phyloP scores from a whole-genome alignment of 108 stramenopile genomes.

The Epithemia pelagica region DNA sequence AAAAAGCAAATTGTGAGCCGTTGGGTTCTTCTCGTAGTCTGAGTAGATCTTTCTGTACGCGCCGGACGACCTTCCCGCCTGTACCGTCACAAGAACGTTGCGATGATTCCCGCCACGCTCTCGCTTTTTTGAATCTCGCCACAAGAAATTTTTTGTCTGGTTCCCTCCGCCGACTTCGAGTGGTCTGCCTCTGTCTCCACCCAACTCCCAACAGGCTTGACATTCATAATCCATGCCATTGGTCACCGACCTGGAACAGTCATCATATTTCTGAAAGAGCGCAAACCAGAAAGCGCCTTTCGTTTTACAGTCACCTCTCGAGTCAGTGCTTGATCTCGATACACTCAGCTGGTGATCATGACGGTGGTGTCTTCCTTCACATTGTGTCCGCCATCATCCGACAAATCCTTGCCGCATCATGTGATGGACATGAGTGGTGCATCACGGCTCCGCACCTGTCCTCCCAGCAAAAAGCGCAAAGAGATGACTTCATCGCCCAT shows the following conservation, averaged over 20 bases:
- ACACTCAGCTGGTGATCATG: too few relatives aligned
- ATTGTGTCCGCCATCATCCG: neutral
- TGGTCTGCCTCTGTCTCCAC: neutral
- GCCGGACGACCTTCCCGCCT: slow-evolving; percentile 1
- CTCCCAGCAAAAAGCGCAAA: neutral
- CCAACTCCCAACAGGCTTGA: too few relatives aligned
- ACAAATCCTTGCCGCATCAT: neutral
- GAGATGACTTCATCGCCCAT: neutral
- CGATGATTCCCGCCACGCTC: slow-evolving; percentile 1
- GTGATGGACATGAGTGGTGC: neutral
- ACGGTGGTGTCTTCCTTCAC: neutral
- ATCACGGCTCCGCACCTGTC: neutral
- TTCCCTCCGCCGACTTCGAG: neutral
- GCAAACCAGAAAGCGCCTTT: too few relatives aligned
- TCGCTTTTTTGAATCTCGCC: slow-evolving; percentile 1
- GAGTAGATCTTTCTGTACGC: neutral
- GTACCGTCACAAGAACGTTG: neutral
- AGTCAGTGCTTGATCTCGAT: too few relatives aligned
- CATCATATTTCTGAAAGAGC: too few relatives aligned
- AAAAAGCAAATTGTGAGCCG: neutral
- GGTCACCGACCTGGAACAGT: too few relatives aligned
- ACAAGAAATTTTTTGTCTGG: neutral
- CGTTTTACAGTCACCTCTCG: too few relatives aligned
- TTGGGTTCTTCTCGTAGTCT: neutral
- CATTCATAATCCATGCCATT: too few relatives aligned